Percentiles rank a stretch among this genome's conserved stretches.
Evolutionary conservation across 192 early-diverging fungal species (phyloP).

Genomic region (Glomus cerebriforme): DNA sequence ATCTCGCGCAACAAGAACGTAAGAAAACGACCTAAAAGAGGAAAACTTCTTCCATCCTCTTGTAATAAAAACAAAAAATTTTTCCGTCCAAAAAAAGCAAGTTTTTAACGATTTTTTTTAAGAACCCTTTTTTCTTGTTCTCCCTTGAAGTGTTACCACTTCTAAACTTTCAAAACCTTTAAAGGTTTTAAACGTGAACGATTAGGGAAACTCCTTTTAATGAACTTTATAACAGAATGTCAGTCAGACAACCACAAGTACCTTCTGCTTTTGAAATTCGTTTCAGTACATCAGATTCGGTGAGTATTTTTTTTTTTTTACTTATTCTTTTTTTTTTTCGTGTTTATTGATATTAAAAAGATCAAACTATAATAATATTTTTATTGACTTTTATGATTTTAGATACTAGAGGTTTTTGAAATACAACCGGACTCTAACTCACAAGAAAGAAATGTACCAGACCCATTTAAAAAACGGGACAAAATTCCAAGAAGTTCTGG

Average conservation of each 20-base stretch:
- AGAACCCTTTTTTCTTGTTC: too few species aligned
- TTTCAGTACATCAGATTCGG: slow-evolving; percentile 19
- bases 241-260: neutral
- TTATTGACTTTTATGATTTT: neutral
- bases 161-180: neutral
- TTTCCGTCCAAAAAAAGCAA: neutral
- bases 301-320: slow-evolving; percentile 7
- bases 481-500: slow-evolving; percentile 32
- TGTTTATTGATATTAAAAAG: too few species aligned
- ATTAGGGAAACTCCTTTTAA: neutral
- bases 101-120: neutral
- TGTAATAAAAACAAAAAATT: neutral
- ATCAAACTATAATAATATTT: neutral
- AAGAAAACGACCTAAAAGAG: neutral
- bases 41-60: neutral
- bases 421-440: neutral
- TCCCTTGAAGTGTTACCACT: neutral
- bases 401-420: neutral
- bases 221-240: neutral
- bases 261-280: slow-evolving; percentile 29
- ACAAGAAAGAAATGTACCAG: slow-evolving; percentile 5
- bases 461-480: slow-evolving; percentile 27
- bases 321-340: neutral
- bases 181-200: neutral
- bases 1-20: too few species aligned